A percentile compares a stretch with the other conserved stretches of the same genome.
Conservation (phyloP, 495 filamentous ascomycete genomes). For the Neurospora hispaniola region DNA sequence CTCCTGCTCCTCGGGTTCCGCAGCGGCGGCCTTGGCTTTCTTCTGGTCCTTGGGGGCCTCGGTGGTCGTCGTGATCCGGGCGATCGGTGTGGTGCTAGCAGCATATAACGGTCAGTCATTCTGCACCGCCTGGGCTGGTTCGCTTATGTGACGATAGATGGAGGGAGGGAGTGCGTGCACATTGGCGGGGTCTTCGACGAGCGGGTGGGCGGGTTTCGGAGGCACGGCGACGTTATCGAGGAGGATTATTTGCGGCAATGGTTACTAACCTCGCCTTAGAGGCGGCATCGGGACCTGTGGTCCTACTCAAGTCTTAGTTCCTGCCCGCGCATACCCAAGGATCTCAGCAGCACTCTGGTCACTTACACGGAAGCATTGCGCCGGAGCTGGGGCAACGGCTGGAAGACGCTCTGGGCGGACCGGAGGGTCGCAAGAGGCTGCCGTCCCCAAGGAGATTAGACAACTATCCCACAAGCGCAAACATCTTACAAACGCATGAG, state of each 20-base stretch:
- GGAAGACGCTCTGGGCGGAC: slow-evolving; percentile 11
- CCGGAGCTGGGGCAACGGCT: slow-evolving; percentile 16
- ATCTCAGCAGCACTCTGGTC: not conserved
- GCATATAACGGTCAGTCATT: not conserved
- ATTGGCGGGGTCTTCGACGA: not conserved
- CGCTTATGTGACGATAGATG: not conserved
- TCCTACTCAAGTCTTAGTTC: not conserved
- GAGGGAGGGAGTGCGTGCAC: not conserved
- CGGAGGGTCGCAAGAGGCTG: slow-evolving; percentile 16
- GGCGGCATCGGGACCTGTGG: not conserved
- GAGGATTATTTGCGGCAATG: not conserved
- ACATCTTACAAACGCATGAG: not conserved
- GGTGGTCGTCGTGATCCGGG: not conserved
- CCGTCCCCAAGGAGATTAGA: slow-evolving; percentile 4
- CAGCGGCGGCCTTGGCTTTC: not conserved
- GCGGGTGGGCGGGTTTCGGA: not conserved
- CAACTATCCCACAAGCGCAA: not conserved
- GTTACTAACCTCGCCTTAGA: not conserved
- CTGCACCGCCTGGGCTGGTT: not conserved
- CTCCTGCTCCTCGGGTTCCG: not conserved
- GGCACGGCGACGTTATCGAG: not conserved
- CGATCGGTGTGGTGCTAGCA: not conserved
- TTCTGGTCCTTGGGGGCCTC: not conserved
- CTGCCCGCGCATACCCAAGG: not conserved
- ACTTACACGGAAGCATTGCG: slow-evolving; percentile 20